Percentiles rank a stretch among this genome's conserved stretches.
These are phyloP conservation scores for Yamadazyma atmosphaerica DNA, from an alignment of 1,139 yeast species.

Conservation along the genomic window DNA sequence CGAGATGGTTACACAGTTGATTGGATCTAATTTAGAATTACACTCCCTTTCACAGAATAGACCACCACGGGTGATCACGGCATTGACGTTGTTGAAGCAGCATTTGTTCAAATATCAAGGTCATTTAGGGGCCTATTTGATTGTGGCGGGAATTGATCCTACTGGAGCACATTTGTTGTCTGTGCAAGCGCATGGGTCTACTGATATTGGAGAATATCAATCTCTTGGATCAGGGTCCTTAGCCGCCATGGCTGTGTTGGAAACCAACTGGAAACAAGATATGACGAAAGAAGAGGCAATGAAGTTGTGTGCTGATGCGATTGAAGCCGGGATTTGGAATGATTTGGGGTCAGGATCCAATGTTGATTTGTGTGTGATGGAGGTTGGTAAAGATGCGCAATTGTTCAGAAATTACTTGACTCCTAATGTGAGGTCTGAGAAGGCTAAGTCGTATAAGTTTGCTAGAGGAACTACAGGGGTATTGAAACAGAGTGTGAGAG, in stretches of 20 bases:
- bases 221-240: constrained; percentile 96
- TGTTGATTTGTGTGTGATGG: constrained; percentile 97
- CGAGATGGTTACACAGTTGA: constrained; percentile 92
- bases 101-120: constrained; percentile 97
- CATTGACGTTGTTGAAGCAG: constrained; percentile 90
- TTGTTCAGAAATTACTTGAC: constrained; percentile 84
- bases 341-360: constrained; percentile 98
- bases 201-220: constrained; percentile 91
- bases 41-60: constrained; percentile 83
- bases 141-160: constrained; percentile 96
- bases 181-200: constrained; percentile 96
- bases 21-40: constrained; percentile 85
- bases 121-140: constrained; percentile 92
- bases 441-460: constrained; percentile 80
- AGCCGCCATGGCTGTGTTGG: constrained; percentile 98
- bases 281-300: constrained; percentile 86
- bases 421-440: constrained; percentile 83
- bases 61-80: constrained; percentile 90
- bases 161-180: constrained; percentile 92
- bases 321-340: constrained; percentile 98
- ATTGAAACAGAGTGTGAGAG: constrained; percentile 62
- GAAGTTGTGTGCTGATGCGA: constrained; percentile 86
- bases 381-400: constrained; percentile 81
- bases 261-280: constrained; percentile 79
- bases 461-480: constrained; percentile 91